Percentiles rank a stretch among this genome's conserved stretches.
Conservation (phyloP, 2,329 filamentous ascomycete species). For the Fusarium caatingaense region DNA sequence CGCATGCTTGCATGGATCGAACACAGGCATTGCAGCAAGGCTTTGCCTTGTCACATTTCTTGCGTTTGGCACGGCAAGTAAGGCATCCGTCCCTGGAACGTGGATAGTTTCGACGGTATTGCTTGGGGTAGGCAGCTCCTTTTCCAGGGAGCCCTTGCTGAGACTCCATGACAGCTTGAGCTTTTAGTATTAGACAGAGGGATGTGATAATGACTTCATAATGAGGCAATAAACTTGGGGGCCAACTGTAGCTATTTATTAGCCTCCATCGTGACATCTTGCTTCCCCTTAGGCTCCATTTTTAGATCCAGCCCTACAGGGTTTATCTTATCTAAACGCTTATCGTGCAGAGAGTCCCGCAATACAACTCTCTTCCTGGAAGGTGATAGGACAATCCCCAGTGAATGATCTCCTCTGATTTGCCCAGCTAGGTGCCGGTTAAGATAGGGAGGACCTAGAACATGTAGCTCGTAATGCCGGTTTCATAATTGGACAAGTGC, state of each 20-base stretch:
- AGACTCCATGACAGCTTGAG: background rate
- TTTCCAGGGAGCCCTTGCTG: background rate
- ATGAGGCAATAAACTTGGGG: background rate
- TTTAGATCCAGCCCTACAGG: background rate
- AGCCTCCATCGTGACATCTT: background rate
- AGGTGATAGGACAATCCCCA: background rate
- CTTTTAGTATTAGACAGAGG: rapidly evolving
- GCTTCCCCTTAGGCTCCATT: background rate
- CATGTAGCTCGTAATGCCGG: background rate
- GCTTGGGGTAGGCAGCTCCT: background rate
- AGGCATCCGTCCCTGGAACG: constrained; percentile 2
- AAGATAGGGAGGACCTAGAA: background rate
- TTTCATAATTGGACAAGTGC: background rate
- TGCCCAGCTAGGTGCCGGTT: background rate
- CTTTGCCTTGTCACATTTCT: background rate
- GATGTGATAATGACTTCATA: background rate
- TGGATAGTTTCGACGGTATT: background rate
- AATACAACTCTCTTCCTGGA: background rate
- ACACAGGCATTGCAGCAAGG: background rate
- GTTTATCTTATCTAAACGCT: constrained; percentile 10
- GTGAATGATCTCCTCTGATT: background rate
- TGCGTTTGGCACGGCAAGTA: background rate
- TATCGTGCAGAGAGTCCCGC: background rate
- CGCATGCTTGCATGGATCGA: background rate
- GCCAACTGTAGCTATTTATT: background rate